Conservation (phyloP, 768 basidiomycete genomes). For the Scleroderma citrinum region DNA sequence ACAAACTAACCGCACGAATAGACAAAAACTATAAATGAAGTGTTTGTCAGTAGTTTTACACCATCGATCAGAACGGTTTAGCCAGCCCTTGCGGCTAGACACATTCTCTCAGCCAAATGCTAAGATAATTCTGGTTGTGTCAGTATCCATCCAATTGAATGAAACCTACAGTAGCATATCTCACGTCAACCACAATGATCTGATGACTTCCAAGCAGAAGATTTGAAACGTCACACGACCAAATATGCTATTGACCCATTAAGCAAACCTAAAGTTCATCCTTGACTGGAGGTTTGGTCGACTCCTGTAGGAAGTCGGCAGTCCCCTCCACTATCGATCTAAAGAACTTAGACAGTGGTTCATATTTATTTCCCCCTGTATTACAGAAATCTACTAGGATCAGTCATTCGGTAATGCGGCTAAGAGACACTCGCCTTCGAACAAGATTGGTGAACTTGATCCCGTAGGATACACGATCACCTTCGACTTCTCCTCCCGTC, state of each 20-base stretch:
- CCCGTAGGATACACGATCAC: constrained; percentile 67
- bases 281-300: constrained; percentile 32
- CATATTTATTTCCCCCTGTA: constrained; percentile 65
- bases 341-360: constrained; percentile 69
- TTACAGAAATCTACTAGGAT: not conserved
- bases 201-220: not conserved
- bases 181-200: not conserved
- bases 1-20: constrained; percentile 13
- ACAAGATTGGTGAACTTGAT: constrained; percentile 50
- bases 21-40: no score
- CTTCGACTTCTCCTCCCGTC: constrained; percentile 51
- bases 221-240: not conserved
- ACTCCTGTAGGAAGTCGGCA: constrained; percentile 42
- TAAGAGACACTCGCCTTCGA: constrained; percentile 49
- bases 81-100: no score
- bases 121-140: not conserved
- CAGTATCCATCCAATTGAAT: not conserved
- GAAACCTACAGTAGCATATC: not conserved
- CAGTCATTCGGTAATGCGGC: not conserved
- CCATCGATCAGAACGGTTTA: no score
- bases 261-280: constrained; percentile 23
- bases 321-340: constrained; percentile 66
- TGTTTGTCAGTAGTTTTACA: no score
- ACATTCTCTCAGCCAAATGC: no score
- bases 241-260: constrained; percentile 1